Base-by-base conservation (phyloP, 208 protist species). In the Lotmaria passim region DNA sequence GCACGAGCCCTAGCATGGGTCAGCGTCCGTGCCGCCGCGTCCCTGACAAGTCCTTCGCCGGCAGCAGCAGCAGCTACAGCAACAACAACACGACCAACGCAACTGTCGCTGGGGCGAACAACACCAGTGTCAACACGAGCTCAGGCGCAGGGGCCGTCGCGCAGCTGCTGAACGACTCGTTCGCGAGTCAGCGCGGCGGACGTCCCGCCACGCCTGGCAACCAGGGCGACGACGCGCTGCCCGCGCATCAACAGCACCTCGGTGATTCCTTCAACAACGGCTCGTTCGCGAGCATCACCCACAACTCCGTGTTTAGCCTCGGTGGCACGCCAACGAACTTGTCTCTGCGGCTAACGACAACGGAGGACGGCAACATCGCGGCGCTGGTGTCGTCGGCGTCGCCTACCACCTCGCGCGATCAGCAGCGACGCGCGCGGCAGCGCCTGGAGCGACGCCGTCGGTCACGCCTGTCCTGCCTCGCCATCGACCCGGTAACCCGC, bases 391-490 rank as follows among this genome's bases (percentile, higher is more conserved):
- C 70, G 23, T 64, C 61, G 17, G 36, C 61, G 21, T 50, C 51
- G 46, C 26, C 70, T 26, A 44, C 70, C 21, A 24, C 59, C 51
- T 39, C 67, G 68, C 68, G 60, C 4, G 55, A 70, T 39, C 46
- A 60, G 71, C 61, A 69, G 62, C 55, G 55, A 36, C 43, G 67
- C 4, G 63, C 58, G 30, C 51, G 52, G 36, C 63, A 60, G 33
- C 62, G 62, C 23, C 63, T 39, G 31, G 61, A 38, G 26, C 62
- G 57, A n/a, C 71, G 39, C 4, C 62, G 71, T 12, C 71, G 71
- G 24, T 12, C 46, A 24, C 68, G 66, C 2, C 75, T 87, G 34
- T 82, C 71, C 2, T 78, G 67, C 47, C 61, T 73, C 36, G 62
- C 60, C 39, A 70, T 88, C 14, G 68, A 73, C 44, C 34, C 64